Conservation (phyloP, 1,284 basidiomycete genomes). For the Puccinia polysora region DNA sequence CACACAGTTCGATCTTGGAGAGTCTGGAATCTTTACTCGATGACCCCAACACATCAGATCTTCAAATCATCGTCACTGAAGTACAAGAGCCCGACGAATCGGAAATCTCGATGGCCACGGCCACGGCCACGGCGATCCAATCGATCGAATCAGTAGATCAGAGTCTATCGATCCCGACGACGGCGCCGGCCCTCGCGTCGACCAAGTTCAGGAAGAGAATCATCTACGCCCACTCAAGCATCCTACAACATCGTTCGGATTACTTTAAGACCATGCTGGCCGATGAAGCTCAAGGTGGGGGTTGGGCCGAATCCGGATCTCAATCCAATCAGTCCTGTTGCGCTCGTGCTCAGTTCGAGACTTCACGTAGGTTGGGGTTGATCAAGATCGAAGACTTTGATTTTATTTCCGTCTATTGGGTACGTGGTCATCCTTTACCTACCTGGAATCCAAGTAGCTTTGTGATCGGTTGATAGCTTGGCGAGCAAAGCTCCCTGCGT, state of each 20-base stretch:
- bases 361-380: slow-evolving; percentile 12
- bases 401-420: slow-evolving; percentile 75
- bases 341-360: not conserved
- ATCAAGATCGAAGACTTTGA: slow-evolving; percentile 73
- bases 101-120: not conserved
- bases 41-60: slow-evolving; percentile 57
- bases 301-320: slow-evolving; percentile 62
- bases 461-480: no score
- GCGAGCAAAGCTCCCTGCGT: no score
- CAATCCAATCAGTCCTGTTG: not conserved
- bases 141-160: slow-evolving; percentile 48
- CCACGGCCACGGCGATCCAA: slow-evolving; percentile 43
- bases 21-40: slow-evolving; percentile 52
- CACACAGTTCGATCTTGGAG: slow-evolving; percentile 38
- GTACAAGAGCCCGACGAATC: slow-evolving; percentile 52
- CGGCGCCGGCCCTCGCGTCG: no score
- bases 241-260: slow-evolving; percentile 67
- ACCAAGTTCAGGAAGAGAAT: slow-evolving; percentile 60
- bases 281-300: slow-evolving; percentile 54
- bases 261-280: slow-evolving; percentile 75
- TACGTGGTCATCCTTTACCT: slow-evolving; percentile 67
- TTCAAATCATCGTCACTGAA: slow-evolving; percentile 68
- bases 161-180: slow-evolving; percentile 49
- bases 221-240: slow-evolving; percentile 75
- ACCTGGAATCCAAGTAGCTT: no score